Evolutionary conservation across 352 stramenopile species (phyloP), one percentile per base, ranked within the genome.

Genomic region (Pythium aphanidermatum): DNA sequence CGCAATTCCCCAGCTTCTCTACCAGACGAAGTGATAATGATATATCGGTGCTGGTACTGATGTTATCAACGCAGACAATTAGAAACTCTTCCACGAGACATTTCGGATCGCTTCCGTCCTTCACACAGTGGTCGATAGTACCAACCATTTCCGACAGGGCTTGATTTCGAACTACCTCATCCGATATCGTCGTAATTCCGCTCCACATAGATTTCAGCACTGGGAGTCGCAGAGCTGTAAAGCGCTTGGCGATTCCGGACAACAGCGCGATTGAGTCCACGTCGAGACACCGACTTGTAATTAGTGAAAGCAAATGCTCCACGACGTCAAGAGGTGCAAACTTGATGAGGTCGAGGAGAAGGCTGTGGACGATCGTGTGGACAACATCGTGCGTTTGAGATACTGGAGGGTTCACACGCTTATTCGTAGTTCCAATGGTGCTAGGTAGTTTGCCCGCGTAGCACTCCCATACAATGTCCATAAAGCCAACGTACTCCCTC

Each of bases 391-490:
- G 72, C 1, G 59, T 64, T 12, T 72, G 57, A 30, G 43, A 46
- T 19, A n/a, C n/a, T n/a, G n/a, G n/a, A n/a, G n/a, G n/a, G n/a
- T n/a, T n/a, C n/a, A n/a, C n/a, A n/a, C n/a, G n/a, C n/a, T n/a
- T n/a, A n/a, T n/a, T n/a, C n/a, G n/a, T n/a, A n/a, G n/a, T n/a
- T n/a, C 8, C 40, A 20, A 2, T 45, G 36, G 20, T 51, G 10
- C n/a, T n/a, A n/a, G n/a, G n/a, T n/a, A n/a, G n/a, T n/a, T 43
- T 60, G n/a, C 61, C 61, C 16, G 65, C 56, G 33, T 78, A 86
- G 34, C 72, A 81, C 5, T 28, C 49, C 73, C 75, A 86, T 1
- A 86, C 55, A 2, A 71, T 49, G 33, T 83, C 60, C 13, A 91
- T 46, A 61, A 68, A 84, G 17, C 54, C 39, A 9, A 20, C 25